phyloP scores from a whole-genome alignment of 345 rosid genomes.

The Balakata baccata region DNA sequence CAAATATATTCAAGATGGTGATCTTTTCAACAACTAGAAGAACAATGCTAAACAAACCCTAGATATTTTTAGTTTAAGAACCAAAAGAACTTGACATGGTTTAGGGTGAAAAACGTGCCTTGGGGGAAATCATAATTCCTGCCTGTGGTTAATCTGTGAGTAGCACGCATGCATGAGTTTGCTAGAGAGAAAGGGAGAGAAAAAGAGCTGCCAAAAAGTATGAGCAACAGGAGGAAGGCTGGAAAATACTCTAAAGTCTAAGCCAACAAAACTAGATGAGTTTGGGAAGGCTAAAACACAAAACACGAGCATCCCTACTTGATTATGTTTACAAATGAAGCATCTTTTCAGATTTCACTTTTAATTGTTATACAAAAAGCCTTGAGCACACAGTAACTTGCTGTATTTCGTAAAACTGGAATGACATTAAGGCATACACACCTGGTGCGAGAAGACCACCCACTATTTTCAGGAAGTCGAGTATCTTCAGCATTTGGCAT shows the following conservation, averaged over 20 bases:
- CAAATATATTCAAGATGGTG: too few species aligned
- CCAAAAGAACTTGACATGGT: too few species aligned
- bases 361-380: not conserved
- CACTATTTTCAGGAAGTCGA: constrained; percentile 73
- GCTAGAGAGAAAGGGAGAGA: too few species aligned
- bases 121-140: not conserved
- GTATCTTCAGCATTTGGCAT: constrained; percentile 52
- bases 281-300: not conserved
- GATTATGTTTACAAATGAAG: not conserved
- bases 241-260: too few species aligned
- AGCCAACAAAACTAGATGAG: not conserved
- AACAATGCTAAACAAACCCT: too few species aligned
- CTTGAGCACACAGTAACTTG: not conserved
- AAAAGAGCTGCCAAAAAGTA: not conserved
- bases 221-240: not conserved
- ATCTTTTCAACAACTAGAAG: too few species aligned
- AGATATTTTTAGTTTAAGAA: too few species aligned
- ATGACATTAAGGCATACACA: constrained; percentile 19
- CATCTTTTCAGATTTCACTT: not conserved
- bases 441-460: constrained; percentile 99
- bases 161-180: too few species aligned
- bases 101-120: too few species aligned
- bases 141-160: not conserved
- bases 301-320: not conserved
- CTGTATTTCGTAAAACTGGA: not conserved